phyloP scores from a whole-genome alignment of 345 rosid genomes.

The Pugionium cornutum region DNA sequence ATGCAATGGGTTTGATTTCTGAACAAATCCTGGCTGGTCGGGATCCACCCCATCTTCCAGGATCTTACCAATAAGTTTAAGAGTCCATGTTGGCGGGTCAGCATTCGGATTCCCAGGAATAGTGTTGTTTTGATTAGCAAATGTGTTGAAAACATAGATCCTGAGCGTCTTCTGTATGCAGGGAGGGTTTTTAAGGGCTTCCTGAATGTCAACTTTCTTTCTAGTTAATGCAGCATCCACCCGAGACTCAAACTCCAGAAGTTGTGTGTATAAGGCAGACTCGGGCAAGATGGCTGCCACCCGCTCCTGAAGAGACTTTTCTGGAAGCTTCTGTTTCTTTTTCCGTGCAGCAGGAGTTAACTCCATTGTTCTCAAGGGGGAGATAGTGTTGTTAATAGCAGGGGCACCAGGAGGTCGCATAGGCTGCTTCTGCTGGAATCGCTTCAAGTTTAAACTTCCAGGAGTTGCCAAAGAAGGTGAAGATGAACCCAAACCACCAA shows the following conservation, averaged over 20 bases:
- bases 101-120: conserved; percentile 81
- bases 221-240: conserved; percentile 87
- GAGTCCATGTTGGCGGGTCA: conserved; percentile 94
- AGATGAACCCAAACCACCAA: conserved; percentile 67
- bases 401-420: conserved; percentile 77
- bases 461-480: conserved; percentile 68
- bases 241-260: conserved; percentile 91
- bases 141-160: conserved; percentile 86
- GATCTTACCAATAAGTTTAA: conserved; percentile 88
- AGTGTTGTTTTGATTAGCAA: conserved; percentile 76
- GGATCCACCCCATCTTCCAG: conserved; percentile 94
- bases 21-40: conserved; percentile 83
- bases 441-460: conserved; percentile 55
- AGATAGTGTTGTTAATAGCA: conserved; percentile 49
- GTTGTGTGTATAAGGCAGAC: conserved; percentile 94
- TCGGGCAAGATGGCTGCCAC: conserved; percentile 96
- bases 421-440: conserved; percentile 72
- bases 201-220: conserved; percentile 96
- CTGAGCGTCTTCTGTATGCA: conserved; percentile 87
- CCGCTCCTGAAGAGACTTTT: conserved; percentile 82
- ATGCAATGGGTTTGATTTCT: conserved; percentile 65
- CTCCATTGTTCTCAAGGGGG: conserved; percentile 82
- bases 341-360: conserved; percentile 71
- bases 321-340: conserved; percentile 95
- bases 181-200: conserved; percentile 91